Percentiles rank a stretch among this genome's conserved stretches.
Evolutionary conservation across 257 asterid species (phyloP).

Genomic region (Coffea eugenioides): DNA sequence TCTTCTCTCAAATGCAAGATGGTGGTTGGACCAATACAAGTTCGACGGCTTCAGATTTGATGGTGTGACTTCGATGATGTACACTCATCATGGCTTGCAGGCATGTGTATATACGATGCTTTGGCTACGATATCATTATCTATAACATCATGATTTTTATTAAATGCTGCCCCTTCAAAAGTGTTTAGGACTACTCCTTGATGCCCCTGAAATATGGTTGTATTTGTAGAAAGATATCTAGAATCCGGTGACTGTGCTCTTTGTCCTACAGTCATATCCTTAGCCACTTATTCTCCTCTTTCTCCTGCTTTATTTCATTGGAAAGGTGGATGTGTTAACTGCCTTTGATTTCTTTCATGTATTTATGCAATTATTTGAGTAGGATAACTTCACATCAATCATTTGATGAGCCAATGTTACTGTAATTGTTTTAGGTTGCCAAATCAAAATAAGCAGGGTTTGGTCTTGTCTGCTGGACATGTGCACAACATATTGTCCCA

Average conservation of each 20-base stretch:
- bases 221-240: background rate
- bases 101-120: conserved; percentile 30
- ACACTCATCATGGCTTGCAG: conserved; percentile 95
- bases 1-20: conserved; percentile 96
- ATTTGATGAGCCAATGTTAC: background rate
- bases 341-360: background rate
- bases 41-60: conserved; percentile 99
- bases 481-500: background rate
- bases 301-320: background rate
- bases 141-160: background rate
- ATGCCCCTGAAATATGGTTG: background rate
- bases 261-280: background rate
- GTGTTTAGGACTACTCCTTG: background rate
- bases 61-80: conserved; percentile 99
- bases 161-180: background rate
- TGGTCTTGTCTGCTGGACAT: background rate
- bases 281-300: background rate
- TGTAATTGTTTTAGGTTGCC: background rate
- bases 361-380: background rate
- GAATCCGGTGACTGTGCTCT: background rate
- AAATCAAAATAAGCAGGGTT: background rate
- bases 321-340: background rate
- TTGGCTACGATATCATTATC: background rate
- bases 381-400: background rate
- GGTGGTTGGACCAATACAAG: conserved; percentile 99